Evolutionary conservation across 768 basidiomycete genomes (phyloP), one percentile per base, ranked within the genome.

Genomic region (Pleurotus eryngii): DNA sequence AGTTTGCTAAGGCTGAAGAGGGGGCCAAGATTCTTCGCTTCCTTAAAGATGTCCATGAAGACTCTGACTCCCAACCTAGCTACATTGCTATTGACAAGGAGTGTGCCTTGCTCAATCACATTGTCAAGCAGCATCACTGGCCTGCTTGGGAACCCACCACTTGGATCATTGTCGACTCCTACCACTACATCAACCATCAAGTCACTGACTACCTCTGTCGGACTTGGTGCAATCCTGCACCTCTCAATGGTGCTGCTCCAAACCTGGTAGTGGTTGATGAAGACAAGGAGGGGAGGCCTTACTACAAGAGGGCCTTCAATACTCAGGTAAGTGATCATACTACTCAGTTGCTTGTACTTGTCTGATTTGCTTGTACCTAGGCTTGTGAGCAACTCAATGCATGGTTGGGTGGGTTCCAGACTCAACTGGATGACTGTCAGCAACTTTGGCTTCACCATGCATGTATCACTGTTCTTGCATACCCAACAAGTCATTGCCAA

Each of bases 361-460:
- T 54, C 46, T 46, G 1, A 56, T 24, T 30, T 24, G 49, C 24
- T 30, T 30, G 8, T 35, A 35, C 9, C 4, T 58, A 68, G 57
- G 68, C 65, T 48, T 68, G 68, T 60, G 67, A 72, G 38, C 69
- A 72, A 57, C 62, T 72, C 15, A 71, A 70, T 66, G 56, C 65
- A 11, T 73, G 71, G 70, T 47, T 72, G 27, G 67, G 61, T 48
- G 67, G 70, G 7, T 72, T 65, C 65, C 67, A 72, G 46, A 59
- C 65, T 72, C 27, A 66, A 64, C 24, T 49, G 62, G 46, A 71
- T 70, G 65, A 60, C 59, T 5, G 51, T 55, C 20, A 45, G 56
- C 3, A 70, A 69, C 57, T 71, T 68, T 48, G 35, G 49, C 46
- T 57, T 46, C 45, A 39, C 35, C 18, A 39, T 57, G 12, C 46